Conservation (phyloP, 768 basidiomycete species). For the Lactarius trivialis region DNA sequence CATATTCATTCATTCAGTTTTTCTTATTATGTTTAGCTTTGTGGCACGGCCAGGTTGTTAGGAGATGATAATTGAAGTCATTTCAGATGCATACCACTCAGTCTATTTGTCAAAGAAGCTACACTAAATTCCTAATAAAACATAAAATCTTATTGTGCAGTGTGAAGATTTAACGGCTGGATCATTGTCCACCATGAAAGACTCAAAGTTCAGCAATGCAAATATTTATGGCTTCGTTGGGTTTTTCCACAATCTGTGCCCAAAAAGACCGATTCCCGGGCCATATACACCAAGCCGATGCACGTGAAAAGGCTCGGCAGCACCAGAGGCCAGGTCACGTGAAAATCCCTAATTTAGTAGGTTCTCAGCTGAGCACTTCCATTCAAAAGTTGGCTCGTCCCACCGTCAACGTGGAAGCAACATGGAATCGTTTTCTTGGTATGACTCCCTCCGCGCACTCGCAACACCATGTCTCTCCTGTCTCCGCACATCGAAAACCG, state of each 20-base stretch:
- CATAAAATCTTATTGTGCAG: no score
- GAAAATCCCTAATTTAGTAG: neutral
- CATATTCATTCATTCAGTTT: neutral
- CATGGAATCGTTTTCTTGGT: slow-evolving; percentile 53
- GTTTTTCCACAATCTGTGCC: no score
- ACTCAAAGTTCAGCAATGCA: no score
- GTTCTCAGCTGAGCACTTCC: neutral
- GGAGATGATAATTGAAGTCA: neutral
- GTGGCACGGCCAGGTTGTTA: neutral
- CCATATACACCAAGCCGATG: no score
- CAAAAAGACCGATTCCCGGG: no score
- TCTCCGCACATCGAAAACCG: slow-evolving; percentile 31
- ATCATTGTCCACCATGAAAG: no score
- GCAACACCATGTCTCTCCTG: slow-evolving; percentile 56
- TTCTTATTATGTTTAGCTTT: neutral
- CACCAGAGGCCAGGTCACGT: neutral
- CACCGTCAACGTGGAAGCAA: slow-evolving; percentile 11
- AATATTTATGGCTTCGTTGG: no score
- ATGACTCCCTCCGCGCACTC: slow-evolving; percentile 52
- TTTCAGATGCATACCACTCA: neutral
- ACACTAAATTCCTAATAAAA: no score
- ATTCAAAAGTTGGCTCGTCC: neutral
- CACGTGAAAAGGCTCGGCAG: neutral
- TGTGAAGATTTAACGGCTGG: no score
- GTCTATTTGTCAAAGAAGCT: no score